phyloP scores from a whole-genome alignment of 176 grass and related monocot genomes.

The Lolium perenne region DNA sequence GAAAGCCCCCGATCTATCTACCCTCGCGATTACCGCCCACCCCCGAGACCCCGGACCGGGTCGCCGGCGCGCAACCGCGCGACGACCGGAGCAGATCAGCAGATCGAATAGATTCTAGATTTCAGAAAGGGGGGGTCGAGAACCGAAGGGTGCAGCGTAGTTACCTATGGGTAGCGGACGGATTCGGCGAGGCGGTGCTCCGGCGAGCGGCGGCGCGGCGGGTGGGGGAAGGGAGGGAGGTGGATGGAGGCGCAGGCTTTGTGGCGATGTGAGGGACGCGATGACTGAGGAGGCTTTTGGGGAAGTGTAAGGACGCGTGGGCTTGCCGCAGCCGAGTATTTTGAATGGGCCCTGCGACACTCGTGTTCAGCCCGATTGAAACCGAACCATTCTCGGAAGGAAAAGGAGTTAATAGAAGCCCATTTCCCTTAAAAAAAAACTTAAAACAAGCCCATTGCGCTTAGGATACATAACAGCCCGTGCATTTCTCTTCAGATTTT shows the following conservation, averaged over 20 bases:
- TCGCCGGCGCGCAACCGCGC: not conserved
- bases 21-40: not conserved
- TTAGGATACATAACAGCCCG: not conserved
- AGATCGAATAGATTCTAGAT: slow-evolving; percentile 21
- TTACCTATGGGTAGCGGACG: slow-evolving; percentile 30
- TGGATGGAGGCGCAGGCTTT: slow-evolving; percentile 17
- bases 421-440: not conserved
- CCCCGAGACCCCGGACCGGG: not conserved
- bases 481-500: not conserved
- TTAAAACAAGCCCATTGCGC: not conserved
- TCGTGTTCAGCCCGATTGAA: not conserved
- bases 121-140: not conserved
- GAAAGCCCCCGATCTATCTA: slow-evolving; percentile 13
- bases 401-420: not conserved
- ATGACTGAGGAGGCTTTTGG: not conserved
- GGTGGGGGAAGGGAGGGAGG: not conserved
- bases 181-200: slow-evolving; percentile 29
- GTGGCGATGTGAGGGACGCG: slow-evolving; percentile 29
- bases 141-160: not conserved
- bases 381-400: not conserved
- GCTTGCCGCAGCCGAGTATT: not conserved
- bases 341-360: not conserved
- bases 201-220: slow-evolving; percentile 51
- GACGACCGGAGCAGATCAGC: slow-evolving; percentile 41
- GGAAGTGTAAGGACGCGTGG: slow-evolving; percentile 7